Base-by-base conservation (phyloP, 1,139 yeast species). In the Nakaseomyces delphensis region DNA sequence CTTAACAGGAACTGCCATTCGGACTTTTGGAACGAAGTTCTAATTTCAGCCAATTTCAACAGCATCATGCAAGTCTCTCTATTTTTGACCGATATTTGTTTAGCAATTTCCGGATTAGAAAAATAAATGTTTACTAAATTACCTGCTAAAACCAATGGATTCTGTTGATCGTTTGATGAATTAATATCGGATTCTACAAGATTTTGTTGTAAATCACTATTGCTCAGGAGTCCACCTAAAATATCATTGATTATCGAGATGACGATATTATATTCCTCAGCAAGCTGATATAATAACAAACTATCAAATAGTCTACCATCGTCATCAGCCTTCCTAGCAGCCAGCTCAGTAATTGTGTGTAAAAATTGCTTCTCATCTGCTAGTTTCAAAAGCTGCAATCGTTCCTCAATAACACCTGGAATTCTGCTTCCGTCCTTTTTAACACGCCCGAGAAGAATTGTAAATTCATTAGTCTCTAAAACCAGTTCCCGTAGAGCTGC, bases 241-340 rank as follows among this genome's bases (percentile, higher is more conserved):
- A 86, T 66, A 55, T 77, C 76, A 65, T 86, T 89, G 48, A 89
- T 76, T 47, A 86, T 74, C 1, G 74, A 63, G 11, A 89, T 75
- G n/a, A 86, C 97, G 23, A 85, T 80, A 57, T 84, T 84, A 61
- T 82, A 83, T 55, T 89, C 95, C 63, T 85, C 93, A 43, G 95
- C 77, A 49, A 89, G 73, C 65, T 89, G 96, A 59, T 85, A 91
- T 45, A 91, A 70, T 44, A 85, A 68, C 45, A 93, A 74, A 9
- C 97, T 86, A 59, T 93, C 97, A 48, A 83, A 77, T 4, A 80
- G 72, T 55, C 96, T 74, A 3, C 97, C 97, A 59, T 87, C 97
- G 52, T 86, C 94, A 57, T 85, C 93, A 24, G 97, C 95, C 53
- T 77, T 79, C 41, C 73, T 71, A 1, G 97, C 97, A 21, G 95